Conservation (phyloP, 257 asterid genomes). For the Nicotiana obtusifolia region DNA sequence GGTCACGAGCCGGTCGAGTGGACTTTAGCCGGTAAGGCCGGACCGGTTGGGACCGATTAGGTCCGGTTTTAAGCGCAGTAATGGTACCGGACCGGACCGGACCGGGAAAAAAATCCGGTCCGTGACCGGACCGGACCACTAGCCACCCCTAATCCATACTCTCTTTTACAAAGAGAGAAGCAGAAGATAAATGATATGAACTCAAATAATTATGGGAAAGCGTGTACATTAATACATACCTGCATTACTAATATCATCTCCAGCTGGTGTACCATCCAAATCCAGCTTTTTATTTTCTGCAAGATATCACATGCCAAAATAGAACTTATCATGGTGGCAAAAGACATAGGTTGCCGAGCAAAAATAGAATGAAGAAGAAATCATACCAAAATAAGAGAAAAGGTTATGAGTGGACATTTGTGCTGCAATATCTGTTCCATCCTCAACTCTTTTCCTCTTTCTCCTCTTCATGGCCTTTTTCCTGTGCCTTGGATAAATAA, state of each 20-base stretch:
- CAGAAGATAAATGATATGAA: neutral
- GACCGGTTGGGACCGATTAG: too few species aligned
- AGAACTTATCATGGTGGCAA: neutral
- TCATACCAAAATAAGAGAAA: constrained; percentile 58
- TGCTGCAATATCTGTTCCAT: constrained; percentile 38
- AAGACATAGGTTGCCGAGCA: neutral
- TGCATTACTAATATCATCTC: constrained; percentile 57
- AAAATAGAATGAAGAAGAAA: constrained; percentile 12
- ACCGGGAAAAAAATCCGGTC: too few species aligned
- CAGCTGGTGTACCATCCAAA: constrained; percentile 43
- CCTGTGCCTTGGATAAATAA: constrained; percentile 26
- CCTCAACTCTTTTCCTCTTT: constrained; percentile 66
- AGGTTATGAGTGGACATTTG: constrained; percentile 67
- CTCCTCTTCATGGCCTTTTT: constrained; percentile 58
- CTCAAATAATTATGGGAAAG: neutral
- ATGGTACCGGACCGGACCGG: too few species aligned
- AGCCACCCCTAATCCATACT: too few species aligned
- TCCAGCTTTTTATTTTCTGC: constrained; percentile 65
- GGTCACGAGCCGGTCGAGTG: too few species aligned
- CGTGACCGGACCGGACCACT: too few species aligned
- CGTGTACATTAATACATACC: constrained; percentile 30
- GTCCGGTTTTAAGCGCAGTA: too few species aligned
- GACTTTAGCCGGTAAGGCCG: too few species aligned
- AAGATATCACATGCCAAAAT: constrained; percentile 17
- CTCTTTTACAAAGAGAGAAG: neutral